Conservation (phyloP, 225 moss, liverwort and hornwort species). For the Lunularia cruciata region DNA sequence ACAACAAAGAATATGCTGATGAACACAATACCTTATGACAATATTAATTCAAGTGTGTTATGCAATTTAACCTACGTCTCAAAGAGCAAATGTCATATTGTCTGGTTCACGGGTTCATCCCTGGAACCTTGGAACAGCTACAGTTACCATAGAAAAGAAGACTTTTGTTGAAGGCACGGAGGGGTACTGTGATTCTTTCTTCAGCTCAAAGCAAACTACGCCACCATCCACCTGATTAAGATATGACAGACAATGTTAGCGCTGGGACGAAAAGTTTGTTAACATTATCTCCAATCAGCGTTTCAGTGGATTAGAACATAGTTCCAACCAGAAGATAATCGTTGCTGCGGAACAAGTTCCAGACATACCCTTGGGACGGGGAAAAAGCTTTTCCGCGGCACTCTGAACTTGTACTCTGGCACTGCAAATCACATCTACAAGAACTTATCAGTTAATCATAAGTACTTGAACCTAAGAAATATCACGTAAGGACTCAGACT, state of each 20-base stretch:
- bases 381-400: conserved; percentile 74
- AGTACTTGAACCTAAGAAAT: conserved; percentile 4
- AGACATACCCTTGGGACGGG: conserved; percentile 75
- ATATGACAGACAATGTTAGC: too few species aligned
- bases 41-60: too few species aligned
- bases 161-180: conserved; percentile 60
- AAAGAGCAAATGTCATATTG: too few species aligned
- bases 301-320: too few species aligned
- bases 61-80: too few species aligned
- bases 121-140: neutral
- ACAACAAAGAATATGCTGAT: too few species aligned
- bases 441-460: conserved; percentile 27
- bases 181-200: conserved; percentile 74
- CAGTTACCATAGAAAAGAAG: conserved; percentile 72
- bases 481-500: too few species aligned
- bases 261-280: too few species aligned
- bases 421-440: conserved; percentile 56
- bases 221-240: conserved; percentile 96
- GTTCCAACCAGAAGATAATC: too few species aligned
- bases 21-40: too few species aligned
- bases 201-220: conserved; percentile 74
- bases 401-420: conserved; percentile 81
- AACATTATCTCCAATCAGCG: too few species aligned
- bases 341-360: too few species aligned
- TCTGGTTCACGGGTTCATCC: neutral